Base-by-base conservation (phyloP, 345 rosid species). In the Camelina laxa region DNA sequence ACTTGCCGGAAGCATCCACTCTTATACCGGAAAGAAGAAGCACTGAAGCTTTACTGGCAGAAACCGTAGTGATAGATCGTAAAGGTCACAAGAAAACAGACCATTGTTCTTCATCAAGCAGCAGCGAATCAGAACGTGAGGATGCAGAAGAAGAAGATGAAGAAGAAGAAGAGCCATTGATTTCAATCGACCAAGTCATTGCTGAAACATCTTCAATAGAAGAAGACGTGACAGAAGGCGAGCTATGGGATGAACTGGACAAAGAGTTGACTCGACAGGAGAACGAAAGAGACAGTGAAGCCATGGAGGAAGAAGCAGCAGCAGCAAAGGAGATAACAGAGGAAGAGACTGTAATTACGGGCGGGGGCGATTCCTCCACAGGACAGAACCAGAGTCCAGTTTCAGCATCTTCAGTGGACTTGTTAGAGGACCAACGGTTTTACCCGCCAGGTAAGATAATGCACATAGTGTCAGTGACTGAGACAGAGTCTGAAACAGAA, bases 391-490 rank as follows among this genome's bases (percentile, higher is more conserved):
- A 74, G 77, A 76, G 41, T 30, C 62, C 82, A 2, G 54, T 65
- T n/a, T 69, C 82, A 6, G 33, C 76, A 24, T 60, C 89, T 36
- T 56, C 88, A 1, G 57, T 72, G 0, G 92, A 88, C 35, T 73
- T 84, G n/a, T 57, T 70, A 12, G 97, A 95, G 67, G 86, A 68
- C 82, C 91, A 83, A 60, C 87, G 73, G 47, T 92, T 95, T 80
- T 92, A 90, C 60, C 97, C 96, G 4, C 96, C 99, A 0, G 98
- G 99, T 64, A 85, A 83, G 80, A 90, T 89, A 67, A 85, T 88
- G 92, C 98, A 90, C 75, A 86, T 92, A 36, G 90, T 95, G 56
- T 75, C 88, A 2, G 21, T 76, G 60, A 80, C 87, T 1, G 69
- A 80, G 16, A 53, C 82, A 0, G 83, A 80, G 27, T 20, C 81